Evolutionary conservation across 805 yeast genomes (phyloP), one percentile per base, ranked within the genome.

Genomic region (Sugiyamaella americana): DNA sequence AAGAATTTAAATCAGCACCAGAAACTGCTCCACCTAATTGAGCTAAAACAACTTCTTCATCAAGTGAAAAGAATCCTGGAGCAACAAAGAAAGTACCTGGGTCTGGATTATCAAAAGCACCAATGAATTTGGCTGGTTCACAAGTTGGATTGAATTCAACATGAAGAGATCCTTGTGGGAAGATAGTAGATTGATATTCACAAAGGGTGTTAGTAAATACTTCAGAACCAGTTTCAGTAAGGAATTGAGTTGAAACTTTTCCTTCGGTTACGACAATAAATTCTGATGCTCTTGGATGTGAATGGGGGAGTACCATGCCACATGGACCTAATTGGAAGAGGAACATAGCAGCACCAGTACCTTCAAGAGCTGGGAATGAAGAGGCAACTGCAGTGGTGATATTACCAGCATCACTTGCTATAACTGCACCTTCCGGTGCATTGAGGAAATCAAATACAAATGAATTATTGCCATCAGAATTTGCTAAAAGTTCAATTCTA

Each of bases 71-170:
- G 21, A 52, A 40, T 5, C 50, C 51, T 11, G 51, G 48, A 10
- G 51, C 51, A 13, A 48, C 48, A 22, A 52, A 36, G 2, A 45
- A 35, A n/a, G 50, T 43, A 3, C 56, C 56, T 4, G 56, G 54
- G 26, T 52, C 56, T 17, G 48, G 44, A 21, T 40, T 44, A 44
- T 51, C 44, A 41, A 52, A 51, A 10, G 54, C 38, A 5, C 50
- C 49, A 21, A 52, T 23, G 42, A 51, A 52, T 16, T 38, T 32
- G 16, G 54, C 24, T 3, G 42, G 39, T 5, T 43, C 46, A 39
- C 56, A 52, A 4, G 52, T 51, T 11, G 56, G 56, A 37, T 52
- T 52, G 47, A 26, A 43, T 37, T 48, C 56, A n/a, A 42, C 47
- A 30, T 51, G 56, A 32, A 52, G 32, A 2, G 56, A 41, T 23